Evolutionary conservation across 2,329 filamentous ascomycete species (phyloP), one percentile per base, ranked within the genome.

Genomic region (Fragosphaeria purpurea): DNA sequence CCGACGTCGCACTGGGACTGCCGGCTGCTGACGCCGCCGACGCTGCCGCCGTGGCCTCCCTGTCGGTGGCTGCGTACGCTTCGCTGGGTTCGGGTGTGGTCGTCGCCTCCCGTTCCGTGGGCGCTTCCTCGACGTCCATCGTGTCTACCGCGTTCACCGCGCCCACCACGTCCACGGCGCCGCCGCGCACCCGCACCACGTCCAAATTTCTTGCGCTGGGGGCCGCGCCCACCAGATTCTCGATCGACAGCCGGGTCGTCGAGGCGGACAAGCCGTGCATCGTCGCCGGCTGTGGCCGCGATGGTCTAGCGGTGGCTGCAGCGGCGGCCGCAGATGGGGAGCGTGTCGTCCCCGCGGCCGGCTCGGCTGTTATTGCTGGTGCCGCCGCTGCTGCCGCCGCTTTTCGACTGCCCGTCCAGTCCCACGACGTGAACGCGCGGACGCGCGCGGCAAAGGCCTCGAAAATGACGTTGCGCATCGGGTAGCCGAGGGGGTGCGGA

Each of bases 361-460:
- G n/a, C 6, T 12, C 22, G 22, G 22, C 22, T 22, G 22, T 22
- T 22, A 22, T 22, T n/a, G 32, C 9, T 30, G 34, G 11, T 41
- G 44, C 12, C 38, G 34, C 30, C 31, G 31, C 35, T 4, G 37
- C 7, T 35, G 42, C 42, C 35, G 35, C 46, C 8, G 40, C 40
- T 42, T 53, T 56, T 11, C 52, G 51, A n/a, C 39, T 41, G 7
- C 52, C 47, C 7, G 41, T 22, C 6, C 56, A 31, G 31, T 53
- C 53, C 9, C 55, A 32, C n/a, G 41, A 42, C 47, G 57, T 59
- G 40, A 53, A 55, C 2, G 56, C 56, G 6, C 57, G 56, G 12
- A 58, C 35, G 2, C 56, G 57, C 13, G 41, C 50, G 1, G 58
- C 58, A 40, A 56, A 58, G 5, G 45, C 41, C 7, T 56, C 56